phyloP scores from a whole-genome alignment of 371 early-diverging fungal genomes.

The Synchytrium microbalum region DNA sequence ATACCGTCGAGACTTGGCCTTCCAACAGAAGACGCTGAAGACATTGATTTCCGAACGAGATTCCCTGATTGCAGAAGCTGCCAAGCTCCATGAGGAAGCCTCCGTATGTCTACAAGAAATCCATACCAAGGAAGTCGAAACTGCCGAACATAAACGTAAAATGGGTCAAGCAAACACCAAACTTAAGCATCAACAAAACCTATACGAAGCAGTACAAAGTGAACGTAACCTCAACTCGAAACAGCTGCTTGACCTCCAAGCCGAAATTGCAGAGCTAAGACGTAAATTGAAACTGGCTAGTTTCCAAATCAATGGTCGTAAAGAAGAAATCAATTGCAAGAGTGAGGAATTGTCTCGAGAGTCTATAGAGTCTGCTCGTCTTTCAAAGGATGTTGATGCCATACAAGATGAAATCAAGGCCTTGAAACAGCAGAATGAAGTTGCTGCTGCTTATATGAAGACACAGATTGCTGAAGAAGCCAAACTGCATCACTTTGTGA shows the following conservation, averaged over 20 bases:
- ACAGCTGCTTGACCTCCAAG: conserved; percentile 43
- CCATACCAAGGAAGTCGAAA: conserved; percentile 39
- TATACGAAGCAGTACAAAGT: conserved; percentile 48
- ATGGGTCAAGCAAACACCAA: conserved; percentile 44
- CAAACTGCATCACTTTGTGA: conserved; percentile 46
- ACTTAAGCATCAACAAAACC: conserved; percentile 47
- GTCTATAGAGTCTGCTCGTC: conserved; percentile 28
- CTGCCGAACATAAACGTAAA: conserved; percentile 42
- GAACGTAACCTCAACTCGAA: conserved; percentile 48
- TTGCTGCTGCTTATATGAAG: conserved; percentile 42
- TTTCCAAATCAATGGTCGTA: conserved; percentile 47
- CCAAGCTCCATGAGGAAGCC: conserved; percentile 27
- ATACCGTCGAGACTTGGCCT: conserved; percentile 23
- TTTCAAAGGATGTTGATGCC: conserved; percentile 39
- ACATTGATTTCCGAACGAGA: conserved; percentile 30
- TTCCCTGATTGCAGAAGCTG: conserved; percentile 27
- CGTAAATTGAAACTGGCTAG: conserved; percentile 47
- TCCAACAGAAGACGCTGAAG: conserved; percentile 19
- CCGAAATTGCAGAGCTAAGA: conserved; percentile 47
- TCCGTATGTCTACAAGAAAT: conserved; percentile 30
- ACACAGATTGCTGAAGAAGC: conserved; percentile 38
- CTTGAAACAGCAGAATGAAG: conserved; percentile 41
- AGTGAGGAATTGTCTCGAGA: conserved; percentile 37
- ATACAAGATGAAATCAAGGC: conserved; percentile 41
- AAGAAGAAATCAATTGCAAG: conserved; percentile 43